phyloP scores from a whole-genome alignment of 148 eudicot genomes.

The Beta vulgaris region DNA sequence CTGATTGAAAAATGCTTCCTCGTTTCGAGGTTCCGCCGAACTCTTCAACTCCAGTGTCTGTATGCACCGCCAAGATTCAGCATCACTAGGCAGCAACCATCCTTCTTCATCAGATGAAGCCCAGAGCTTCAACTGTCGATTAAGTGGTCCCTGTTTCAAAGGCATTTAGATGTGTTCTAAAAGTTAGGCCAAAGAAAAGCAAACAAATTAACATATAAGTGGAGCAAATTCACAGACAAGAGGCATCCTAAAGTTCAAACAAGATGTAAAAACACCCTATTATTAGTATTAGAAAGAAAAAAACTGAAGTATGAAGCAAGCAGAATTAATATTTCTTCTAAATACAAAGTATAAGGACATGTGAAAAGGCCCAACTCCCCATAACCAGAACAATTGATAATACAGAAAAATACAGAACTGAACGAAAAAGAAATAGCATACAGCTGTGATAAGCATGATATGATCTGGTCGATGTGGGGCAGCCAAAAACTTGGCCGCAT shows the following conservation, averaged over 20 bases:
- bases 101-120: constrained; percentile 92
- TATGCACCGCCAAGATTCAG: constrained; percentile 87
- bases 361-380: background rate
- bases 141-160: constrained; percentile 66
- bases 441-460: constrained; percentile 86
- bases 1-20: constrained; percentile 91
- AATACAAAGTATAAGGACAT: background rate
- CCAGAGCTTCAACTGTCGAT: constrained; percentile 92
- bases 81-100: constrained; percentile 96
- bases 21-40: constrained; percentile 58
- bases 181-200: background rate
- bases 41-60: constrained; percentile 85
- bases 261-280: background rate
- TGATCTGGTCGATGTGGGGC: constrained; percentile 90
- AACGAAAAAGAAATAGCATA: constrained; percentile 31
- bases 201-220: background rate
- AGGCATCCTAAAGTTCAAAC: background rate
- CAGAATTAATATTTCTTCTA: background rate
- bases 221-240: background rate
- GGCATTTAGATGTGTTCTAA: background rate
- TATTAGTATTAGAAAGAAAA: background rate
- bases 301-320: background rate
- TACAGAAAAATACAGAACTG: background rate
- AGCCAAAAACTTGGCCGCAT: constrained; percentile 81
- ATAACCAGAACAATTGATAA: background rate